A percentile compares a stretch with the other conserved stretches of the same genome.
Conservation (phyloP, 805 yeast genomes). For the Saccharomycopsis olivae region DNA sequence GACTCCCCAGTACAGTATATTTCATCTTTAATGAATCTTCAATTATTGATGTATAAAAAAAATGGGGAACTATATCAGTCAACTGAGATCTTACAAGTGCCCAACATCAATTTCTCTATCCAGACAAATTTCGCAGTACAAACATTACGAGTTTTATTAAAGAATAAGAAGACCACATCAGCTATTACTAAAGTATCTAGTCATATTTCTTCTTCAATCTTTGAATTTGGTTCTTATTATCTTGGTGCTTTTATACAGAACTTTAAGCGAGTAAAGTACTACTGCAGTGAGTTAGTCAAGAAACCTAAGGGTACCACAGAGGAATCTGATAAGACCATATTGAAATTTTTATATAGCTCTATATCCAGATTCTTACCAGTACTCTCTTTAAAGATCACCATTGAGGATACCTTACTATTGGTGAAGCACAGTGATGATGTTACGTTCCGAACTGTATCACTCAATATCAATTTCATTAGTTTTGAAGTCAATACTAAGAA, state of each 20-base stretch:
- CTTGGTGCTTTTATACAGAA: constrained; percentile 25
- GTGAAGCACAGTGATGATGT: constrained; percentile 23
- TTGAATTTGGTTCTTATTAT: constrained; percentile 34
- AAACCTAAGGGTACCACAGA: not conserved
- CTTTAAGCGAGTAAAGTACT: constrained; percentile 15
- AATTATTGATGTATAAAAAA: constrained; percentile 19
- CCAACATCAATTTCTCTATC: constrained; percentile 29
- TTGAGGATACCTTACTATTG: constrained; percentile 31
- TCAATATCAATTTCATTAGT: constrained; percentile 12
- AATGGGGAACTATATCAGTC: constrained; percentile 15
- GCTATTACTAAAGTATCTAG: constrained; percentile 29
- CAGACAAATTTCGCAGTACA: constrained; percentile 31
- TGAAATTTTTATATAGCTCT: constrained; percentile 18
- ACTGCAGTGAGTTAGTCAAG: constrained; percentile 19
- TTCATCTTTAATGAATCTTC: constrained; percentile 29
- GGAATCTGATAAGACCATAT: constrained; percentile 7
- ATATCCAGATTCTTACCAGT: constrained; percentile 25
- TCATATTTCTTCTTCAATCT: constrained; percentile 32
- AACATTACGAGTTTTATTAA: constrained; percentile 21
- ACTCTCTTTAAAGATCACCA: constrained; percentile 26
- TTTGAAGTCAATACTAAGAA: constrained; percentile 11
- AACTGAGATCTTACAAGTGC: constrained; percentile 26
- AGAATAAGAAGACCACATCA: constrained; percentile 2
- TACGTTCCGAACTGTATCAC: constrained; percentile 24
- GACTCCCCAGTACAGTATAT: constrained; percentile 35